phyloP scores from a whole-genome alignment of 192 early-diverging fungal genomes.

The Coemansia javaensis region DNA sequence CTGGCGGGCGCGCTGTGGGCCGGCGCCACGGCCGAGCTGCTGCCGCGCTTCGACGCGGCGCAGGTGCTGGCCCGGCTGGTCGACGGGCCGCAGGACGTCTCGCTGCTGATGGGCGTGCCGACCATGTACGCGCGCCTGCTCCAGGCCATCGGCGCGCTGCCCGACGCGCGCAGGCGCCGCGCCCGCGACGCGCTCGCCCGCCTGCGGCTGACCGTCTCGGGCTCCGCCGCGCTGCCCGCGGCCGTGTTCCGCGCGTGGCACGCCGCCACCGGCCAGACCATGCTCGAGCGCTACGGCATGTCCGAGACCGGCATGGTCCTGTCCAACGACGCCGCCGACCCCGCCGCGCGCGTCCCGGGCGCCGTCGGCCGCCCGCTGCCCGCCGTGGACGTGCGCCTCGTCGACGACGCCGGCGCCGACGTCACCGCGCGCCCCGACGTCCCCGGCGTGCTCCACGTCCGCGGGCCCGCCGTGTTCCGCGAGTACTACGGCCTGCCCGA shows the following conservation, averaged over 20 bases:
- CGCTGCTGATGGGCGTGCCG: constrained; percentile 86
- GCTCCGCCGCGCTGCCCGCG: constrained; percentile 70
- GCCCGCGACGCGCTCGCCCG: constrained; percentile 54
- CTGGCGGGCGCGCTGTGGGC: constrained; percentile 61
- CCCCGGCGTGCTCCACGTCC: constrained; percentile 69
- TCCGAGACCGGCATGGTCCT: constrained; percentile 91
- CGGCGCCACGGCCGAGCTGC: constrained; percentile 76
- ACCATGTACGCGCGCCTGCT: constrained; percentile 80
- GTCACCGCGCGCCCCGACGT: constrained; percentile 49
- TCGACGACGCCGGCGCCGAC: constrained; percentile 44
- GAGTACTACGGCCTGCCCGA: constrained; percentile 71
- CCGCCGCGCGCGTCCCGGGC: constrained; percentile 38
- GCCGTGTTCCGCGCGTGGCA: constrained; percentile 68
- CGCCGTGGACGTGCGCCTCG: constrained; percentile 57
- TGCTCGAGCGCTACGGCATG: constrained; percentile 88
- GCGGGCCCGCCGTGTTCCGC: constrained; percentile 69
- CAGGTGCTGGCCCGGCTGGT: constrained; percentile 64
- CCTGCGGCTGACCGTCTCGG: constrained; percentile 75
- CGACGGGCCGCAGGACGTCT: constrained; percentile 51
- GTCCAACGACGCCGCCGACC: constrained; percentile 49
- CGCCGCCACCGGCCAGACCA: constrained; percentile 61
- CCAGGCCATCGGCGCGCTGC: constrained; percentile 53
- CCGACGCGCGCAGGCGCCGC: constrained; percentile 17
- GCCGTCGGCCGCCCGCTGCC: constrained; percentile 75
- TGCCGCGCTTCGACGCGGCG: constrained; percentile 61